Conservation (phyloP, 345 rosid genomes). For the Hypericum perforatum region DNA sequence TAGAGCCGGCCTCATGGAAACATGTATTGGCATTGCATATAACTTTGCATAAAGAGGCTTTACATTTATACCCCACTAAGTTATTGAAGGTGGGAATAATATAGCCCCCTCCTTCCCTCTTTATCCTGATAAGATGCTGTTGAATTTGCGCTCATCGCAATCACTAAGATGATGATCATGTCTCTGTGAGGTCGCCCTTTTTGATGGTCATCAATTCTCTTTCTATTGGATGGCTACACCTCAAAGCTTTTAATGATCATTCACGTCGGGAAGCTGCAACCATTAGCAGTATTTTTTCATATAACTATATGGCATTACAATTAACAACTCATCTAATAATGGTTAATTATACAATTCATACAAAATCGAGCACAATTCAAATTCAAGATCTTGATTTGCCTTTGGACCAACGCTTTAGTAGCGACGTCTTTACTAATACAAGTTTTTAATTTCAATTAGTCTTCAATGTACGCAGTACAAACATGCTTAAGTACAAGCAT, state of each 20-base stretch:
- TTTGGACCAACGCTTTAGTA: too few relatives aligned
- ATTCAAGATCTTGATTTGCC: too few relatives aligned
- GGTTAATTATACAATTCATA: too few relatives aligned
- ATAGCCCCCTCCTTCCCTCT: conserved; percentile 12
- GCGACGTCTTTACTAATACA: too few relatives aligned
- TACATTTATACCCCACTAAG: conserved; percentile 49
- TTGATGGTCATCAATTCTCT: conserved; percentile 17
- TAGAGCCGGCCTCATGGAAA: too few relatives aligned
- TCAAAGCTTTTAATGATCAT: conserved; percentile 6
- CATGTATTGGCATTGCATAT: conserved; percentile 9
- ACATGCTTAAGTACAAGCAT: too few relatives aligned
- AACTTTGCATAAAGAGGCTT: conserved; percentile 64
- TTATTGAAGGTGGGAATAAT: conserved; percentile 27
- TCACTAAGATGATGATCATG: conserved; percentile 7
- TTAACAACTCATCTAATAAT: too few relatives aligned
- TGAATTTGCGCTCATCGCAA: conserved; percentile 15
- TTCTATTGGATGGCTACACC: conserved; percentile 21
- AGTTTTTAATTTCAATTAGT: too few relatives aligned
- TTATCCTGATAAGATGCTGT: conserved; percentile 18
- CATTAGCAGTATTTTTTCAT: too few relatives aligned
- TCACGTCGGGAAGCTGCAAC: conserved; percentile 1
- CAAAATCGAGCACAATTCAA: too few relatives aligned
- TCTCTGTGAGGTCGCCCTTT: conserved; percentile 14
- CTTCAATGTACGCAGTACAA: too few relatives aligned
- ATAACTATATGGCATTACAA: too few relatives aligned